These are phyloP conservation scores for Komagataella pseudopastoris DNA, from an alignment of 805 yeast genomes.

Conservation along the genomic window DNA sequence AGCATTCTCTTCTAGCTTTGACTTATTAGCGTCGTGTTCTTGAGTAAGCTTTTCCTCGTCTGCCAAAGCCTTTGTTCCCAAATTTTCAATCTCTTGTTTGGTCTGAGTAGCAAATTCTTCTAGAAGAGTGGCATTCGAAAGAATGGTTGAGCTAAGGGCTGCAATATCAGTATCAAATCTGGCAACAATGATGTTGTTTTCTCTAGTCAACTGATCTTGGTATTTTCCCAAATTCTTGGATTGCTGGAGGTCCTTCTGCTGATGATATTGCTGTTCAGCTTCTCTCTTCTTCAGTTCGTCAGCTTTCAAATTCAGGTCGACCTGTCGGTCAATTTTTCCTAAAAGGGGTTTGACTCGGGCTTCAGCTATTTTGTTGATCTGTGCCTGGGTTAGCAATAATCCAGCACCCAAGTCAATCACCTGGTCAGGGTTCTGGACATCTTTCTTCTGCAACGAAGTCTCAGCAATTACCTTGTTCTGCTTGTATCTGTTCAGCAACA, in stretches of 20 bases:
- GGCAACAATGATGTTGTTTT: constrained; percentile 18
- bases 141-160: constrained; percentile 11
- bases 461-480: constrained; percentile 35
- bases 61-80: constrained; percentile 27
- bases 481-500: constrained; percentile 30
- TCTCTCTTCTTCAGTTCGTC: constrained; percentile 10
- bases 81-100: constrained; percentile 28
- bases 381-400: constrained; percentile 37
- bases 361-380: constrained; percentile 40
- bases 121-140: constrained; percentile 17
- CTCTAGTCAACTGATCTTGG: constrained; percentile 24
- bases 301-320: constrained; percentile 20
- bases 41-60: constrained; percentile 33
- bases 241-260: constrained; percentile 15
- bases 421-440: constrained; percentile 34
- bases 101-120: constrained; percentile 26
- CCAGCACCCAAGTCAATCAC: constrained; percentile 40
- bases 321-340: constrained; percentile 35
- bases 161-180: constrained; percentile 12
- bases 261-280: constrained; percentile 19
- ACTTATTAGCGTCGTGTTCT: constrained; percentile 30
- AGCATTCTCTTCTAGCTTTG: constrained; percentile 25
- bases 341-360: constrained; percentile 41
- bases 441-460: constrained; percentile 25
- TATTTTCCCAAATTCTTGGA: constrained; percentile 22